These are phyloP conservation scores for Elongisporangium undulatum DNA, from an alignment of 352 stramenopile genomes.

Conservation along the genomic window DNA sequence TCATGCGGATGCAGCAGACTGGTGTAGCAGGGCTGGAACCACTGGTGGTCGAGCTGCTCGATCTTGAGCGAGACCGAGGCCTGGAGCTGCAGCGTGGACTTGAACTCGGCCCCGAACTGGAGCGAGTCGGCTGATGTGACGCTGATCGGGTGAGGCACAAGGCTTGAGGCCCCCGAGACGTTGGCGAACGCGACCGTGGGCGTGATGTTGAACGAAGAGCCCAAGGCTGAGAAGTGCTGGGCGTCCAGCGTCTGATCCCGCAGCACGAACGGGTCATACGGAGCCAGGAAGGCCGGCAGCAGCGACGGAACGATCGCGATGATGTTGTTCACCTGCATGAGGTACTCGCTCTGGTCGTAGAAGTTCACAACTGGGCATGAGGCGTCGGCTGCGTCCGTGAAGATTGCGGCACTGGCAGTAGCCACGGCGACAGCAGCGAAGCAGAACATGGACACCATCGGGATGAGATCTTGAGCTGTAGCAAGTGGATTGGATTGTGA, in stretches of 20 bases:
- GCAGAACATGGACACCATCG: conserved; percentile 28
- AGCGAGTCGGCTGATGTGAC: conserved; percentile 33
- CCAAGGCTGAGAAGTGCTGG: conserved; percentile 43
- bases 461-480: too few species aligned
- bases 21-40: conserved; percentile 61
- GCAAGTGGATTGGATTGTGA: too few species aligned
- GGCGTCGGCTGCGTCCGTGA: conserved; percentile 14
- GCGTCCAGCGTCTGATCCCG: conserved; percentile 29
- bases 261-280: conserved; percentile 32
- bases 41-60: conserved; percentile 50
- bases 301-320: conserved; percentile 15
- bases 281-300: conserved; percentile 22
- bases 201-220: conserved; percentile 39
- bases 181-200: conserved; percentile 47
- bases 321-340: conserved; percentile 23
- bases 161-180: conserved; percentile 36
- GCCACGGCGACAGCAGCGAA: conserved; percentile 17
- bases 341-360: conserved; percentile 13
- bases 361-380: conserved; percentile 17
- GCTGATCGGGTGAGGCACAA: conserved; percentile 39
- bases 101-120: conserved; percentile 36
- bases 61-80: conserved; percentile 39
- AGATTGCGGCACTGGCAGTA: conserved; percentile 6
- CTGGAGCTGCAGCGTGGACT: conserved; percentile 25
- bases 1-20: conserved; percentile 41